phyloP scores from a whole-genome alignment of 139 green algal species.

The Chlamydomonas eustigma region DNA sequence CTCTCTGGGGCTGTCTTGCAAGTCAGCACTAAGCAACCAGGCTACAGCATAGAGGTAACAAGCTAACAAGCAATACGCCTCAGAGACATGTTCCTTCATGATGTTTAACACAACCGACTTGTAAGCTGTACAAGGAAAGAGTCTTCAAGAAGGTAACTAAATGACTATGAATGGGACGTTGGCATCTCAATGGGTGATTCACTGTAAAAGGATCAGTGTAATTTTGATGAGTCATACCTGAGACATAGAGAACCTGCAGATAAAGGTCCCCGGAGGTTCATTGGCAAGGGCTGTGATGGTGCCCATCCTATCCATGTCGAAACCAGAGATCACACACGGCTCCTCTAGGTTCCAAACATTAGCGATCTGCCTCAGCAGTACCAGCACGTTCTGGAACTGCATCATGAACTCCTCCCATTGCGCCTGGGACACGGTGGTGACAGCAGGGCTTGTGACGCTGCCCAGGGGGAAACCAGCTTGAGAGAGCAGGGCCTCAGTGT shows the following conservation, averaged over 20 bases:
- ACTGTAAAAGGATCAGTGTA: too few species aligned
- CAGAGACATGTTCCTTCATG: too few species aligned
- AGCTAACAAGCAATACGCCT: too few species aligned
- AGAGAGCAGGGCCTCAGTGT: constrained; percentile 40
- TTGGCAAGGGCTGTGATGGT: constrained; percentile 38
- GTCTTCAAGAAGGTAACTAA: too few species aligned
- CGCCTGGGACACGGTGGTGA: constrained; percentile 28
- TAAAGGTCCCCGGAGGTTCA: constrained; percentile 50
- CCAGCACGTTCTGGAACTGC: constrained; percentile 44
- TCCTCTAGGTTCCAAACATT: constrained; percentile 63
- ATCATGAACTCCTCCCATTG: constrained; percentile 60
- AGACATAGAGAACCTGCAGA: constrained; percentile 60
- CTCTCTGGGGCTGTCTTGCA: constrained; percentile 28
- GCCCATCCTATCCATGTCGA: constrained; percentile 60
- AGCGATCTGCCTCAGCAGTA: constrained; percentile 47
- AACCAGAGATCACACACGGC: constrained; percentile 59
- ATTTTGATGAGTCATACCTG: too few species aligned
- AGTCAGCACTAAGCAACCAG: constrained; percentile 49
- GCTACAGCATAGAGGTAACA: too few species aligned
- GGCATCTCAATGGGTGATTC: too few species aligned
- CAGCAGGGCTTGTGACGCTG: background rate
- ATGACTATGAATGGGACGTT: too few species aligned
- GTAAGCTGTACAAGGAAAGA: too few species aligned
- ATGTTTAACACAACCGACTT: too few species aligned
- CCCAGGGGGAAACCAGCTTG: constrained; percentile 54